A percentile compares a stretch with the other conserved stretches of the same genome.
phyloP scores from a whole-genome alignment of 441 rosid genomes.

The Gossypium davidsonii region DNA sequence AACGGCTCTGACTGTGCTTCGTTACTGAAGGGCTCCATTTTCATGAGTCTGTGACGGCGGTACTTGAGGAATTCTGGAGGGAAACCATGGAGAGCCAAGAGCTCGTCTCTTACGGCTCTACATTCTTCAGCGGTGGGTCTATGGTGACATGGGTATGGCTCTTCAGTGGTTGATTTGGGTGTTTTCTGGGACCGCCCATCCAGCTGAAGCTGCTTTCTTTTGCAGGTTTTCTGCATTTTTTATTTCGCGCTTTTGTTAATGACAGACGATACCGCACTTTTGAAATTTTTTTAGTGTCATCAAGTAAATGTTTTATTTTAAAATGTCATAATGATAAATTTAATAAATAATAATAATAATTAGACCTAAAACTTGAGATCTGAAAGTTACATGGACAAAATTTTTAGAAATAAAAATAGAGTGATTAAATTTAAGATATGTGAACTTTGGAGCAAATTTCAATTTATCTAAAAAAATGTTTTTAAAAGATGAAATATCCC shows the following conservation, averaged over 20 bases:
- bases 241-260: not conserved
- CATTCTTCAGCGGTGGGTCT: slow-evolving; percentile 62
- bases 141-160: slow-evolving; percentile 45
- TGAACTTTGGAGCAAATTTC: too few relatives aligned
- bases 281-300: too few relatives aligned
- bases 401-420: too few relatives aligned
- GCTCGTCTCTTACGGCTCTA: slow-evolving; percentile 52
- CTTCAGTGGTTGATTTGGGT: slow-evolving; percentile 22
- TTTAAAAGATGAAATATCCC: too few relatives aligned
- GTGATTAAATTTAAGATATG: too few relatives aligned
- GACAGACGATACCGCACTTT: too few relatives aligned
- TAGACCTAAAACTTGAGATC: too few relatives aligned
- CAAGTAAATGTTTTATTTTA: too few relatives aligned
- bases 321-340: too few relatives aligned
- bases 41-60: slow-evolving; percentile 40
- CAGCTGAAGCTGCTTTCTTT: slow-evolving; percentile 39
- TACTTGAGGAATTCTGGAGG: slow-evolving; percentile 57
- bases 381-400: too few relatives aligned
- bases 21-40: not conserved
- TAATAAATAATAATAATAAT: too few relatives aligned
- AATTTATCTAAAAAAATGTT: too few relatives aligned
- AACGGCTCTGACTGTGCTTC: slow-evolving; percentile 18
- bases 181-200: slow-evolving; percentile 15
- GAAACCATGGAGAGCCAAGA: slow-evolving; percentile 67
- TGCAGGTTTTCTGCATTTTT: slow-evolving; percentile 40